A percentile compares a stretch with the other conserved stretches of the same genome.
phyloP scores from a whole-genome alignment of 2,329 filamentous ascomycete species.

The Pseudocercospora fuligena region DNA sequence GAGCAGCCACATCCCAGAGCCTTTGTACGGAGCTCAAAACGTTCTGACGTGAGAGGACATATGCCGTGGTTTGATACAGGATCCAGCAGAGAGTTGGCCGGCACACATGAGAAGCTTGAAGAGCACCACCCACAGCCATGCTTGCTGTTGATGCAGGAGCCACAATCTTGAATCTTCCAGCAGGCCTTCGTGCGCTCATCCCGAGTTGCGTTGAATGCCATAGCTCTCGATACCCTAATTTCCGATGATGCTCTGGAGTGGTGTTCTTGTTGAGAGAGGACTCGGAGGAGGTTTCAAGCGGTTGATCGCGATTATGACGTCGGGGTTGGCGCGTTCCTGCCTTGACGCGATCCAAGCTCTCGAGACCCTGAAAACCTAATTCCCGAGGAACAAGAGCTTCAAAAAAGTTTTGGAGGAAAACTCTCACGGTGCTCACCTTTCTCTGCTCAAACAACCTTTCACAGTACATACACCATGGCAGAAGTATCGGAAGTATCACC shows the following conservation, averaged over 20 bases:
- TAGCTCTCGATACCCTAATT: no score
- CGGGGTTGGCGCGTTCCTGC: neutral
- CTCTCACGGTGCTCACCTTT: neutral
- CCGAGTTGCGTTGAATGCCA: slow-evolving; percentile 1
- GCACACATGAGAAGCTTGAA: slow-evolving; percentile 48
- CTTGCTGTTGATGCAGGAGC: slow-evolving; percentile 35
- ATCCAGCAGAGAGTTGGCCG: slow-evolving; percentile 47
- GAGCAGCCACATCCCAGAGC: slow-evolving; percentile 53
- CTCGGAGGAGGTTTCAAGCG: neutral
- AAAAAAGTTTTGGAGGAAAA: neutral
- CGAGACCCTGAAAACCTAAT: slow-evolving; percentile 1
- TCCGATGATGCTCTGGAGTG: neutral
- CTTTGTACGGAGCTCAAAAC: slow-evolving; percentile 52
- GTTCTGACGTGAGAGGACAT: slow-evolving; percentile 47
- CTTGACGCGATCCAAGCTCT: slow-evolving; percentile 1
- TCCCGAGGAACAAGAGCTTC: neutral
- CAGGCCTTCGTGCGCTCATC: slow-evolving; percentile 26
- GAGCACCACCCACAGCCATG: slow-evolving; percentile 52
- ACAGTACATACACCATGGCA: slow-evolving; percentile 20
- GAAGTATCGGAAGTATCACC: slow-evolving; percentile 27
- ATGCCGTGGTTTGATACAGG: slow-evolving; percentile 43
- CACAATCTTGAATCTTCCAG: slow-evolving; percentile 42
- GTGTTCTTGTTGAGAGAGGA: neutral
- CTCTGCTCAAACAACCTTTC: neutral
- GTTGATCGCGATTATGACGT: neutral